phyloP scores from a whole-genome alignment of 805 yeast species.

The Metschnikowia vanudenii region DNA sequence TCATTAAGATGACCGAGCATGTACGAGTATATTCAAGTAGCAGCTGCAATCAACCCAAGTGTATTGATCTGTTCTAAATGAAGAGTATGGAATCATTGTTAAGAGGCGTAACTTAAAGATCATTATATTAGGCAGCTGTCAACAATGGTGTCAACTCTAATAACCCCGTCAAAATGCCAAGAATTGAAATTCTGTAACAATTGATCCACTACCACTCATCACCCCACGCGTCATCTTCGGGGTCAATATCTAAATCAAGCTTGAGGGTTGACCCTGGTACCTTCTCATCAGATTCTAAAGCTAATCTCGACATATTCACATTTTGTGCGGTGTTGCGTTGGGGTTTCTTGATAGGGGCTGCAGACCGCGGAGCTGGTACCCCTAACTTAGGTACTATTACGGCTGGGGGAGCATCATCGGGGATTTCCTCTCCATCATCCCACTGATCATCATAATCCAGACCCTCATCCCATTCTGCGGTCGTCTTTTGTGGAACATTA shows the following conservation, averaged over 20 bases:
- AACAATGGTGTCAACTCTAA: no score
- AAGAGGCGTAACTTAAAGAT: no score
- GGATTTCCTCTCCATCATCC: slow-evolving; percentile 9
- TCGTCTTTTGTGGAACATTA: slow-evolving; percentile 9
- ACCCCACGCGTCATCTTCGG: slow-evolving; percentile 35
- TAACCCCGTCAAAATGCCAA: no score
- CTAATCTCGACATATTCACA: slow-evolving; percentile 16
- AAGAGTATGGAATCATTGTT: no score
- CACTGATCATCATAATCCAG: slow-evolving; percentile 20
- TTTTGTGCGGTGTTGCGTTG: neutral
- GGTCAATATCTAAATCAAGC: slow-evolving; percentile 26
- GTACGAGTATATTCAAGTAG: no score
- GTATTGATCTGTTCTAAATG: no score
- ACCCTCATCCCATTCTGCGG: slow-evolving; percentile 17
- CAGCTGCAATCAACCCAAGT: no score
- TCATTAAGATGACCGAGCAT: no score
- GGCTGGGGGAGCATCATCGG: neutral
- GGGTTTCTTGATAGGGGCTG: neutral
- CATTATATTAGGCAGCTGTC: no score
- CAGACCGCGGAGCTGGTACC: neutral
- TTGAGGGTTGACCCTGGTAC: slow-evolving; percentile 27
- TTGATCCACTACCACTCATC: slow-evolving; percentile 21
- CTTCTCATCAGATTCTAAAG: slow-evolving; percentile 22
- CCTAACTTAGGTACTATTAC: neutral
- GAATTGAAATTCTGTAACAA: no score